These are phyloP conservation scores for Colletotrichum trifolii DNA, from an alignment of 2,329 filamentous ascomycete genomes.

Conservation along the genomic window DNA sequence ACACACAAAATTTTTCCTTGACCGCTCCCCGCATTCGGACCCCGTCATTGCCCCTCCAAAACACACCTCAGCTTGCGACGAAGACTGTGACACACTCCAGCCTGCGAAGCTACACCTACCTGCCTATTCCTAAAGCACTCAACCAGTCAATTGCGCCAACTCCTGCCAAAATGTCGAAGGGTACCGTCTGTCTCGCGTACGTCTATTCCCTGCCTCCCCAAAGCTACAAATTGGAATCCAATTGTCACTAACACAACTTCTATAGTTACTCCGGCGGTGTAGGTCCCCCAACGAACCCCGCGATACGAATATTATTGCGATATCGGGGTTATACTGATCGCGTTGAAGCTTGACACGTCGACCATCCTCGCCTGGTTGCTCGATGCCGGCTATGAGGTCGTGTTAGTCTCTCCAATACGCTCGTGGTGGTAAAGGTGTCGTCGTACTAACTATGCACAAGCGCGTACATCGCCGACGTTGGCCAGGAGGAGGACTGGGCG, in stretches of 20 bases:
- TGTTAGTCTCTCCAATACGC: constrained; percentile 5
- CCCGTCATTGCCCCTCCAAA: no score
- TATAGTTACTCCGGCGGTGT: constrained; percentile 28
- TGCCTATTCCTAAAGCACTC: no score
- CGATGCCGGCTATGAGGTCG: constrained; percentile 17
- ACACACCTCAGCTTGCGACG: no score
- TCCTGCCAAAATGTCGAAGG: constrained; percentile 2
- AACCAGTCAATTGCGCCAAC: not conserved
- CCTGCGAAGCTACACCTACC: no score
- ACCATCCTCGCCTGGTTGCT: constrained; percentile 36
- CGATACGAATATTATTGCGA: constrained; percentile 5
- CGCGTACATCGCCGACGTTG: constrained; percentile 71
- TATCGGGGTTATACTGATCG: not conserved
- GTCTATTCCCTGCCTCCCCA: constrained; percentile 12
- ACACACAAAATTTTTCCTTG: no score
- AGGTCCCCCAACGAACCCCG: not conserved
- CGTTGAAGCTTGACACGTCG: constrained; percentile 31
- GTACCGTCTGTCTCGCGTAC: constrained; percentile 28
- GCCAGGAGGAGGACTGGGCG: constrained; percentile 77
- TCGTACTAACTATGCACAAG: constrained; percentile 13
- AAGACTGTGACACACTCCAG: no score
- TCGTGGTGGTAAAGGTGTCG: not conserved
- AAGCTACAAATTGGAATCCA: not conserved
- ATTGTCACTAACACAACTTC: not conserved
- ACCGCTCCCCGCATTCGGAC: no score